Base-by-base conservation (phyloP, 1,284 basidiomycete genomes). In the Sphagnurus paluster region DNA sequence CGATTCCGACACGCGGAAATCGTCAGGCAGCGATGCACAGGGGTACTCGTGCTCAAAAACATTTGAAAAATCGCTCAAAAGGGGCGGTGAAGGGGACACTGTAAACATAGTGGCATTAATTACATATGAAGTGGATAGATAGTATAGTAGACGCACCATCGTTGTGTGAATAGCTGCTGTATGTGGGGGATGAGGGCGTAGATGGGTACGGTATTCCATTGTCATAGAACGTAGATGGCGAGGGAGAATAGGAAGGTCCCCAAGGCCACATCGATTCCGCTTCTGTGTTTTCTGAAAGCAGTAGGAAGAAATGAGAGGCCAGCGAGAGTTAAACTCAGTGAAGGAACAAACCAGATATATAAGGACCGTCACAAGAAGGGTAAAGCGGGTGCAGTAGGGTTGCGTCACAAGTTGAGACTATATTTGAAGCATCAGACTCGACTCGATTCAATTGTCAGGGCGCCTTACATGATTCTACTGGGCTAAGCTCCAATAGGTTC, bases 21-120 rank as follows among this genome's bases (percentile, higher is more conserved):
- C 41, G 19, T 55, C 49, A 5, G 55, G 57, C 3, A 60, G 29
- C 14, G 64, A 56, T 10, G 56, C n/a, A 3, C 30, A 48, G 16
- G 59, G 45, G 35, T 58, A 65, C 38, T 67, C 64, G 19, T 63
- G 66, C 43, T 64, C 64, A 39, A 65, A 65, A 4, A 61, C 55
- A 30, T 61, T 61, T 1, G 58, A 49, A 39, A 61, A 62, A 37
- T 69, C 64, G 34, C 59, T 60, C 19, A 56, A 54, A 29, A 60
- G 61, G 36, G 63, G 57, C 16, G 65, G 63, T 10, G 64, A 67
- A 30, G 61, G 55, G 14, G 60, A 61, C 45, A 53, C 48, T 54
- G n/a, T n/a, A n/a, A n/a, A n/a, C n/a, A n/a, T n/a, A 44, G 45
- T 48, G 28, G 20, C 39, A 23, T 42, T 33, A 28, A 34, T 36